phyloP scores from a whole-genome alignment of 2,329 filamentous ascomycete genomes.

The Coniochaeta ligniaria region DNA sequence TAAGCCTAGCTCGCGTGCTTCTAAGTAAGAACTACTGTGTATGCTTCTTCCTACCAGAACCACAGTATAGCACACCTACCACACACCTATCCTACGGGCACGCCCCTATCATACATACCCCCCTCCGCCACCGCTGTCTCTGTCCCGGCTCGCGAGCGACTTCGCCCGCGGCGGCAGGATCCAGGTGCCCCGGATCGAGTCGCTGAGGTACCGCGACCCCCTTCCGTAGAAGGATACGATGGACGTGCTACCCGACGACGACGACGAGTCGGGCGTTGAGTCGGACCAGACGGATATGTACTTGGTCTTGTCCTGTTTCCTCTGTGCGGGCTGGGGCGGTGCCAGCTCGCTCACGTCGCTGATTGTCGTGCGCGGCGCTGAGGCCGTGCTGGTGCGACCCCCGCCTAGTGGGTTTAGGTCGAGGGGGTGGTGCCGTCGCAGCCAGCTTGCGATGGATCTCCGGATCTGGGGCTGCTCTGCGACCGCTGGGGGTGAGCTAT shows the following conservation, averaged over 20 bases:
- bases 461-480: constrained; percentile 11
- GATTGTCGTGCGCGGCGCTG: not conserved
- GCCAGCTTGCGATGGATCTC: constrained; percentile 16
- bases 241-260: not conserved
- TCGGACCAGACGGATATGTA: not conserved
- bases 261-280: not conserved
- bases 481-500: constrained; percentile 6
- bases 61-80: too few relatives aligned
- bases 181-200: not conserved
- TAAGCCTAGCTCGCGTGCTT: too few relatives aligned
- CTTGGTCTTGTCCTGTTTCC: not conserved
- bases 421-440: constrained; percentile 16
- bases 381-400: constrained; percentile 5
- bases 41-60: too few relatives aligned
- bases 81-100: too few relatives aligned
- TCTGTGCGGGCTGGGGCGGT: not conserved
- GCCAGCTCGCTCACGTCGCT: not conserved
- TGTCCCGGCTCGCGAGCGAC: not conserved
- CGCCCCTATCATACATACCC: not conserved
- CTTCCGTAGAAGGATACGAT: not conserved
- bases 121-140: not conserved
- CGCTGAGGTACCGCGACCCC: not conserved
- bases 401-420: constrained; percentile 12
- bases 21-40: too few relatives aligned
- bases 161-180: not conserved